Base-by-base conservation (phyloP, 768 basidiomycete genomes). In the Mycena olivaceomarginata region DNA sequence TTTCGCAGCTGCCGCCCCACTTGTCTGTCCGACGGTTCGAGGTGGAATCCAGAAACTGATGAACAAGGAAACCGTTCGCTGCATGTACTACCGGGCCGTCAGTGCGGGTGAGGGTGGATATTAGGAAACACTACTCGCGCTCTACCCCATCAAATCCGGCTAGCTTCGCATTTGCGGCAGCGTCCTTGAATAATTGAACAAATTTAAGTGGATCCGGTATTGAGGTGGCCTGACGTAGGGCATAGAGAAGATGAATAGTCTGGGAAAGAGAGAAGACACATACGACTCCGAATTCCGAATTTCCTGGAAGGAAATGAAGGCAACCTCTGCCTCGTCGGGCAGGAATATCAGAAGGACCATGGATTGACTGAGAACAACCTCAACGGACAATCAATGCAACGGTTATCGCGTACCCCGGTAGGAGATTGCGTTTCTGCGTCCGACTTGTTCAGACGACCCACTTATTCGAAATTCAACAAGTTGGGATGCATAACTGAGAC, bases 111-210 rank as follows among this genome's bases (percentile, higher is more conserved):
- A 4, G 16, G 48, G 5, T n/a, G 22, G 4, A 37, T 31, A 92
- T 75, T 93, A 43, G 45, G 4, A 60, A 37, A 45, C 70, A 12
- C 22, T 4, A 78, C 86, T 69, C 80, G 89, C 89, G 72, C 83
- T 92, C 91, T 39, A 91, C 87, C 6, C 91, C 91, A 77, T 92
- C 91, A 78, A 91, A 92, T 4, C 91, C 92, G n/a, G 90, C 90
- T 67, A 85, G 85, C 60, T 89, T 89, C 2, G 91, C 90, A 62
- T 89, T 89, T 39, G 85, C 68, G 2, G 90, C 91, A 1, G 90
- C 89, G 69, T 87, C 78, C 69, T 85, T 88, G 83, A 85, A 91
- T 43, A 83, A 81, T 13, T 84, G 81, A 31, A 91, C 82, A 70
- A 89, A 74, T 5, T 80, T 77, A 66, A 81, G 79, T 31, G 91